Conservation (phyloP, 768 basidiomycete species). For the Pleurotus ostreatus region DNA sequence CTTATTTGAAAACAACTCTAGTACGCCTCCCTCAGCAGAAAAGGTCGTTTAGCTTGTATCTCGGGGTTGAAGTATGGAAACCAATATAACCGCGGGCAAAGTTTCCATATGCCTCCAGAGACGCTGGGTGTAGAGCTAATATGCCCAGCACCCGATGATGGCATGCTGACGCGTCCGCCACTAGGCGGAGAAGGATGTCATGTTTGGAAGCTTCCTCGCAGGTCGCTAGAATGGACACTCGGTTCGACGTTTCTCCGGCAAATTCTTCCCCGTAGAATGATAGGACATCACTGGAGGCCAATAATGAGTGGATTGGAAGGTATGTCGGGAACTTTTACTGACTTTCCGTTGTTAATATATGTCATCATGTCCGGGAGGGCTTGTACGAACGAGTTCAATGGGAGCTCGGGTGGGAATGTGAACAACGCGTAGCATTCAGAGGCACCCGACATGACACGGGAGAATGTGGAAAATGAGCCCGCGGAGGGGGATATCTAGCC, state of each 20-base stretch:
- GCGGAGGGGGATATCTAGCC: slow-evolving; percentile 12
- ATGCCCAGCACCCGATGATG: background rate
- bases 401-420: slow-evolving; percentile 28
- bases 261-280: slow-evolving; percentile 40
- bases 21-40: too few relatives aligned
- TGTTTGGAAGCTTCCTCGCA: slow-evolving; percentile 20
- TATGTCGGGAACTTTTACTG: slow-evolving; percentile 10
- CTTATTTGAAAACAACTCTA: too few relatives aligned
- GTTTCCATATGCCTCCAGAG: background rate
- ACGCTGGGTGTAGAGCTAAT: background rate
- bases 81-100: background rate
- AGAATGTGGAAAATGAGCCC: slow-evolving; percentile 17
- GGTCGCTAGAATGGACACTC: slow-evolving; percentile 26
- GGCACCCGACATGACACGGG: slow-evolving; percentile 27
- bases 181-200: slow-evolving; percentile 19
- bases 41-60: too few relatives aligned
- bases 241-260: slow-evolving; percentile 28
- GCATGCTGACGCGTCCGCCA: slow-evolving; percentile 20
- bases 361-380: slow-evolving; percentile 31
- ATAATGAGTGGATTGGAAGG: background rate
- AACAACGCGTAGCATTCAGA: slow-evolving; percentile 30
- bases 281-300: slow-evolving; percentile 28
- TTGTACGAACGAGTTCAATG: slow-evolving; percentile 29
- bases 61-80: background rate
- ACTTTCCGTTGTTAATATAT: slow-evolving; percentile 34